Evolutionary conservation across 257 asterid genomes (phyloP).

Genomic region (Solanum tarijense): DNA sequence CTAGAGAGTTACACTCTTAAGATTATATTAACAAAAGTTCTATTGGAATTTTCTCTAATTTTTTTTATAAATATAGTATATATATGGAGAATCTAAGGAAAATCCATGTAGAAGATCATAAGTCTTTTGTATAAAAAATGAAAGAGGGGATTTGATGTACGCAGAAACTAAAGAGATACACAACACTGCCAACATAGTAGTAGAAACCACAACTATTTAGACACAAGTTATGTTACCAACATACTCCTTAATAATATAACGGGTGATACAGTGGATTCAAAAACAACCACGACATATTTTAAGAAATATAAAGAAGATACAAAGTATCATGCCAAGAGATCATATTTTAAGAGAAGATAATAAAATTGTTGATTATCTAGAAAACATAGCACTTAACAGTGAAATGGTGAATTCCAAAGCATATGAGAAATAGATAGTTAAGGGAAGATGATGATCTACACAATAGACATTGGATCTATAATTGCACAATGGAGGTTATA

Average conservation of each 20-base stretch:
- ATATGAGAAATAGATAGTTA: not conserved
- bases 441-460: not conserved
- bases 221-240: not conserved
- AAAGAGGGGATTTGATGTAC: no score
- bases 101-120: no score
- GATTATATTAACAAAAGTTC: no score
- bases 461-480: not conserved
- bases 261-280: not conserved
- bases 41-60: no score
- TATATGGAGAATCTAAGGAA: no score
- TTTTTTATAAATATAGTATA: no score
- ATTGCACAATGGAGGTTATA: not conserved
- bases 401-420: not conserved
- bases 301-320: not conserved
- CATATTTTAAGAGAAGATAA: not conserved
- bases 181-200: not conserved
- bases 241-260: not conserved
- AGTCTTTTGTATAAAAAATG: no score
- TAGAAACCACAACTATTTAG: not conserved
- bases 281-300: not conserved
- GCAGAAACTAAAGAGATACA: not conserved
- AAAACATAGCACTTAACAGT: not conserved
- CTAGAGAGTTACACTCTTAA: no score
- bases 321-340: not conserved
- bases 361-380: not conserved